Conservation (phyloP, 2,329 filamentous ascomycete genomes). For the Colletotrichum sojae region DNA sequence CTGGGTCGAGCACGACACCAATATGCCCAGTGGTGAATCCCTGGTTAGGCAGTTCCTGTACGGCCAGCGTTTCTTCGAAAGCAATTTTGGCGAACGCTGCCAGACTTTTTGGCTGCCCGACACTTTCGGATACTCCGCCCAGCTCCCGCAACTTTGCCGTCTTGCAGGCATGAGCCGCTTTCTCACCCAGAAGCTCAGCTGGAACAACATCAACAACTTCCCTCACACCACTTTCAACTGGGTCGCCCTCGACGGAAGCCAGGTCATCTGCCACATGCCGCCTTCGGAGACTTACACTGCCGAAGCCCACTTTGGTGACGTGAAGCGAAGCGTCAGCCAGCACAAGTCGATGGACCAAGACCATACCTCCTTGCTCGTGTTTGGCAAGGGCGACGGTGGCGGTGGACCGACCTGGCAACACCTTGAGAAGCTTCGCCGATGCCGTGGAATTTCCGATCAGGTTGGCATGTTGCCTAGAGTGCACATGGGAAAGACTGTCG, state of each 20-base stretch:
- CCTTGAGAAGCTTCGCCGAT: constrained; percentile 93
- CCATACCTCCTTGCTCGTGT: constrained; percentile 89
- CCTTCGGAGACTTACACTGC: constrained; percentile 96
- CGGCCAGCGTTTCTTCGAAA: constrained; percentile 94
- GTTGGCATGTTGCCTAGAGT: constrained; percentile 87
- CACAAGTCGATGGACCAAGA: constrained; percentile 98
- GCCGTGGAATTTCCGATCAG: constrained; percentile 91
- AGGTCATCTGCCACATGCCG: constrained; percentile 98
- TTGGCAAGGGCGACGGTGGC: constrained; percentile 96
- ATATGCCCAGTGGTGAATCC: constrained; percentile 95
- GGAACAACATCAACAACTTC: constrained; percentile 99
- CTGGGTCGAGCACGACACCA: constrained; percentile 99
- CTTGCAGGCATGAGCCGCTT: constrained; percentile 97
- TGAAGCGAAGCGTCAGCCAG: constrained; percentile 88
- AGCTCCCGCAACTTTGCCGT: constrained; percentile 93
- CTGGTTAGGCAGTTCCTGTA: constrained; percentile 95
- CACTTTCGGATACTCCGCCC: constrained; percentile 96
- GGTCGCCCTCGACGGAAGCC: constrained; percentile 95
- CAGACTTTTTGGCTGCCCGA: constrained; percentile 98
- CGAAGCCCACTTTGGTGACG: constrained; percentile 93
- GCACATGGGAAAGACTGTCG: constrained; percentile 90
- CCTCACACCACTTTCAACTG: constrained; percentile 99
- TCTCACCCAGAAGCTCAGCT: constrained; percentile 98
- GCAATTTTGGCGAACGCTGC: constrained; percentile 89
- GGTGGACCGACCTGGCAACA: constrained; percentile 95